Percentiles rank a stretch among this genome's conserved stretches.
These are phyloP conservation scores for Kwoniella sp. DNA, from an alignment of 768 basidiomycete genomes.

Conservation along the genomic window DNA sequence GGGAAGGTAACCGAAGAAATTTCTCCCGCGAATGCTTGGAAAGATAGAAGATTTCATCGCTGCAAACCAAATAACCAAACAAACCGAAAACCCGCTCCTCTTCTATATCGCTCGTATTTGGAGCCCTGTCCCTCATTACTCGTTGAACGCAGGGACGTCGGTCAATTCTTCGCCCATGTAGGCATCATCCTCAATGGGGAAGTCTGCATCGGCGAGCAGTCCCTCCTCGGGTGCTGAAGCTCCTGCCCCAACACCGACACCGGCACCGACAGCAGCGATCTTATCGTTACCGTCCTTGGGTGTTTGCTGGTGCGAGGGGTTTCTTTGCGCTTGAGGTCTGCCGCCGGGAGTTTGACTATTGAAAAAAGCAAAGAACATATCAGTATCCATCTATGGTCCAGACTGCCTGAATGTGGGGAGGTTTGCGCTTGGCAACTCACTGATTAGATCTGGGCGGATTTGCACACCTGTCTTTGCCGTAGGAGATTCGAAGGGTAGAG, in stretches of 20 bases:
- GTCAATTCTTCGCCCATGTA: conserved; percentile 32
- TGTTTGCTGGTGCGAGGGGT: conserved; percentile 12
- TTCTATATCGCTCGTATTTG: too few species aligned
- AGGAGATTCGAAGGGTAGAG: conserved; percentile 81
- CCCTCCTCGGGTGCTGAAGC: conserved; percentile 9
- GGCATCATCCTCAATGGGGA: conserved; percentile 26
- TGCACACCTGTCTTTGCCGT: conserved; percentile 94
- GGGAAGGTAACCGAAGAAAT: too few species aligned
- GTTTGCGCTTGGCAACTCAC: too few species aligned
- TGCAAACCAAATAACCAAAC: too few species aligned
- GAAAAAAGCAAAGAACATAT: neutral
- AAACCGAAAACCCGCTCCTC: too few species aligned
- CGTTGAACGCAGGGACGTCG: conserved; percentile 24
- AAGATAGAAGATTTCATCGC: too few species aligned
- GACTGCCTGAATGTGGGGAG: neutral
- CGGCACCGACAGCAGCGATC: neutral
- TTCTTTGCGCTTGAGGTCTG: conserved; percentile 9
- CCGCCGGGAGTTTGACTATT: conserved; percentile 21
- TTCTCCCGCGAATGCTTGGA: too few species aligned
- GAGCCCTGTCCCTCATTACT: conserved; percentile 9
- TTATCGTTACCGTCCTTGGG: conserved; percentile 7
- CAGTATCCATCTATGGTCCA: neutral
- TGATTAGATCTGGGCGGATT: conserved; percentile 66
- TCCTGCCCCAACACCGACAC: neutral
- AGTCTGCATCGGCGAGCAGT: conserved; percentile 13